phyloP scores from a whole-genome alignment of 371 early-diverging fungal species.

The Mucor circinelloides region DNA sequence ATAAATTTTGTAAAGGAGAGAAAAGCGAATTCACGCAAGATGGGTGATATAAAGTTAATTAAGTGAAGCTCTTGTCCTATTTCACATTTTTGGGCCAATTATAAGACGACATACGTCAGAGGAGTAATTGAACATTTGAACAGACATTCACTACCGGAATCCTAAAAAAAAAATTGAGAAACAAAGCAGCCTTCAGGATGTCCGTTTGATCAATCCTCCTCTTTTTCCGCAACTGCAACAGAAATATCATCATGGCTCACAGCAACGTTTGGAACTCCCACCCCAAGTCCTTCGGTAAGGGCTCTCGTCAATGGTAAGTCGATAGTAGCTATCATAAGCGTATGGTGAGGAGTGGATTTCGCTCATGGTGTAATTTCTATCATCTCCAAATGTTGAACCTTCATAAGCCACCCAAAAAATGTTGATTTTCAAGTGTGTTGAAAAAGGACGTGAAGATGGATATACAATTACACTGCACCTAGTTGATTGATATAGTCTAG shows the following conservation, averaged over 20 bases:
- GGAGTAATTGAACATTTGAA: neutral
- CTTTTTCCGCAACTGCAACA: conserved; percentile 23
- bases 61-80: neutral
- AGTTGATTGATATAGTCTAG: neutral
- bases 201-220: conserved; percentile 17
- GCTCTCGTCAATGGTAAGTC: conserved; percentile 91
- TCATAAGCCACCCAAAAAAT: conserved; percentile 13
- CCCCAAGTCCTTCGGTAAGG: conserved; percentile 97
- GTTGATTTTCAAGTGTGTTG: neutral
- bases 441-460: neutral
- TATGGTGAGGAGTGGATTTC: neutral
- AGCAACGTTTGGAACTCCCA: conserved; percentile 94
- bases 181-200: neutral
- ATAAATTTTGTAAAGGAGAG: neutral
- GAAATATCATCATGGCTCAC: conserved; percentile 84
- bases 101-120: conserved; percentile 4
- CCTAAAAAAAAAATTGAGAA: conserved; percentile 3
- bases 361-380: neutral
- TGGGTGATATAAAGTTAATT: neutral
- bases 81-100: conserved; percentile 16
- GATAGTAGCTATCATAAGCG: neutral
- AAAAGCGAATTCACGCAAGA: neutral
- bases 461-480: neutral
- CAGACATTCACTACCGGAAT: neutral
- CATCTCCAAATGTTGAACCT: neutral